phyloP scores from a whole-genome alignment of 164 flowering plant species.

The Umbellularia californica region DNA sequence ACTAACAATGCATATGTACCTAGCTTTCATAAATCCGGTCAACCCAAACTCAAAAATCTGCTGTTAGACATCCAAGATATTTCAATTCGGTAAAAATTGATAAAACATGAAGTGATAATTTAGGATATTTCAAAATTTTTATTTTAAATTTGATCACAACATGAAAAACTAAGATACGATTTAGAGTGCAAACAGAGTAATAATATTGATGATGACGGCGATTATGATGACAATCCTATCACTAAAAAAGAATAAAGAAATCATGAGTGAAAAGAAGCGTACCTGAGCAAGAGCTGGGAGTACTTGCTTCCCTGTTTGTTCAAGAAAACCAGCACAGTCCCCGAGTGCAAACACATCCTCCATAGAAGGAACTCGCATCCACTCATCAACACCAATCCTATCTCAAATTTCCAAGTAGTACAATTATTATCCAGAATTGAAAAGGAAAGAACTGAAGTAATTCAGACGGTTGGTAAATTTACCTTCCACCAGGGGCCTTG shows the following conservation, averaged over 20 bases:
- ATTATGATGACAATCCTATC: too few relatives aligned
- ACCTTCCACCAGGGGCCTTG: constrained; percentile 83
- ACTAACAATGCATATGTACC: not conserved
- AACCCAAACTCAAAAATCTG: not conserved
- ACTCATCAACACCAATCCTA: constrained; percentile 86
- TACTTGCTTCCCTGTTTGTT: constrained; percentile 62
- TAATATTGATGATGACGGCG: too few relatives aligned
- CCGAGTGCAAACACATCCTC: constrained; percentile 92
- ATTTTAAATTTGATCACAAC: not conserved
- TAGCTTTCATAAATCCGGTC: not conserved
- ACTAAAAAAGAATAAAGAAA: not conserved
- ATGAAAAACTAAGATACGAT: too few relatives aligned
- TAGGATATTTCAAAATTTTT: not conserved
- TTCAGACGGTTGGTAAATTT: not conserved
- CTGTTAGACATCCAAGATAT: not conserved
- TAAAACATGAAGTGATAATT: not conserved
- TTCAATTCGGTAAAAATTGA: too few relatives aligned
- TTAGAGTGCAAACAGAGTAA: not conserved
- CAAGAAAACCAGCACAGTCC: constrained; percentile 91
- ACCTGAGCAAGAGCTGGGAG: constrained; percentile 97
- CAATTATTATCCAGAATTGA: not conserved
- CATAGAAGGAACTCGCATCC: constrained; percentile 75
- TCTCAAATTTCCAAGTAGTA: not conserved
- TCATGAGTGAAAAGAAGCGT: not conserved
- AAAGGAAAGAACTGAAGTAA: not conserved